Percentiles rank a stretch among this genome's conserved stretches.
Evolutionary conservation across 306 rosid genomes (phyloP).

Genomic region (Sindora glabra): DNA sequence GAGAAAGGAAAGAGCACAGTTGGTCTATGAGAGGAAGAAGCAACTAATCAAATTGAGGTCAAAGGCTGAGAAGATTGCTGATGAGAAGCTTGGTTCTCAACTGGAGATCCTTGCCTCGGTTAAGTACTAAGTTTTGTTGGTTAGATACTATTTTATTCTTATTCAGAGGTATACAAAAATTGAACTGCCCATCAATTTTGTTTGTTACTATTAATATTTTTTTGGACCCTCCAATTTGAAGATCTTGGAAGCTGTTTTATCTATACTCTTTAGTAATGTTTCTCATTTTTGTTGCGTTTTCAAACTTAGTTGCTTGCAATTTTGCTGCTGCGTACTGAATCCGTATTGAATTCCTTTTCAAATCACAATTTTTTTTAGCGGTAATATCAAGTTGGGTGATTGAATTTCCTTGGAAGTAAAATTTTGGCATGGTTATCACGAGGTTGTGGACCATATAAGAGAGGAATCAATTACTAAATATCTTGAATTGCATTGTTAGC

Average conservation of each 20-base stretch:
- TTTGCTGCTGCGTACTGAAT: no score
- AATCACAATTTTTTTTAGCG: no score
- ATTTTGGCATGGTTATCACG: no score
- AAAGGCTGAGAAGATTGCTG: slow-evolving; percentile 44
- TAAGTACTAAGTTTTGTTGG: slow-evolving; percentile 26
- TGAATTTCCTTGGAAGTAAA: no score
- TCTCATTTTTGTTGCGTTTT: background rate
- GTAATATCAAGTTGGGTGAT: no score
- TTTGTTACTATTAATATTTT: background rate
- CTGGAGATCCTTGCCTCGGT: slow-evolving; percentile 46
- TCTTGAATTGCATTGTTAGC: no score
- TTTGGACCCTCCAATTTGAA: background rate
- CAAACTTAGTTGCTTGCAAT: no score
- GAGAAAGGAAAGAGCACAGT: slow-evolving; percentile 48
- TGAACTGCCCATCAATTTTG: slow-evolving; percentile 20
- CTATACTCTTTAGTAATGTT: background rate
- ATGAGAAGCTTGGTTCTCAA: slow-evolving; percentile 56
- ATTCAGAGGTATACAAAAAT: slow-evolving; percentile 2
- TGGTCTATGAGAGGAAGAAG: slow-evolving; percentile 54
- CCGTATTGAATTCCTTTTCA: no score
- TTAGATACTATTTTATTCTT: slow-evolving; percentile 18
- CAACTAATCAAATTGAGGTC: slow-evolving; percentile 36
- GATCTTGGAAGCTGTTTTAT: slow-evolving; percentile 6
- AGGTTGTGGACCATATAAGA: no score
- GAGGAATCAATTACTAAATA: no score